phyloP scores from a whole-genome alignment of 176 grass and related monocot genomes.

The Secale cereale region DNA sequence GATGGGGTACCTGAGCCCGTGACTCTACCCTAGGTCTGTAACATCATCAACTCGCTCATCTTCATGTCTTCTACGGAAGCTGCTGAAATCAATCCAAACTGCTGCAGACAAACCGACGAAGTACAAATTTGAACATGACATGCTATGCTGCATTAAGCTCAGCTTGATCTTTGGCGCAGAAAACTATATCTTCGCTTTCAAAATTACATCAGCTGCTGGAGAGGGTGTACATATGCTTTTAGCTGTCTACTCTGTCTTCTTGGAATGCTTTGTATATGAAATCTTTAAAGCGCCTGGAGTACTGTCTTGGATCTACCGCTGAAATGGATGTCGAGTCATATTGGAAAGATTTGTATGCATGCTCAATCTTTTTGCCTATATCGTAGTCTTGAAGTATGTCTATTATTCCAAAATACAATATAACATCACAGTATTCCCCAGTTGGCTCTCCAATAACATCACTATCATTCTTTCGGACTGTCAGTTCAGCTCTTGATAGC shows the following conservation, averaged over 20 bases:
- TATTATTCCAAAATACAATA: slow-evolving; percentile 79
- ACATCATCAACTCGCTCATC: too few species aligned
- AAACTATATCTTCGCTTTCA: neutral
- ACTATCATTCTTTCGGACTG: slow-evolving; percentile 37
- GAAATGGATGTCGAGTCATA: slow-evolving; percentile 82
- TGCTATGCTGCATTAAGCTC: neutral
- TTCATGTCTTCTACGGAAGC: slow-evolving; percentile 17
- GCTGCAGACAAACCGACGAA: slow-evolving; percentile 6
- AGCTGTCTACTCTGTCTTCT: slow-evolving; percentile 52
- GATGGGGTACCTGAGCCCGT: too few species aligned
- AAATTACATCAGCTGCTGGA: slow-evolving; percentile 2
- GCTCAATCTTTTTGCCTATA: slow-evolving; percentile 85
- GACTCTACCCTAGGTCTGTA: too few species aligned
- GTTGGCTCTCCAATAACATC: slow-evolving; percentile 66
- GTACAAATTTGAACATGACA: slow-evolving; percentile 6
- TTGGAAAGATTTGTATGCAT: slow-evolving; percentile 76
- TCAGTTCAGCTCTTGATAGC: slow-evolving; percentile 66
- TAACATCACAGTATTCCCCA: slow-evolving; percentile 62
- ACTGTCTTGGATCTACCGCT: slow-evolving; percentile 74
- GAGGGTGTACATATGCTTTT: slow-evolving; percentile 11
- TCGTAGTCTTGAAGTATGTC: slow-evolving; percentile 92
- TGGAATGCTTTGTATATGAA: slow-evolving; percentile 75
- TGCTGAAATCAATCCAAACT: slow-evolving; percentile 22
- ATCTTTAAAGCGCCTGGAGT: slow-evolving; percentile 71
- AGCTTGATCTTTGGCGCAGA: slow-evolving; percentile 7